Conservation (phyloP, 371 early-diverging fungal genomes). For the Syncephalastrum monosporum region DNA sequence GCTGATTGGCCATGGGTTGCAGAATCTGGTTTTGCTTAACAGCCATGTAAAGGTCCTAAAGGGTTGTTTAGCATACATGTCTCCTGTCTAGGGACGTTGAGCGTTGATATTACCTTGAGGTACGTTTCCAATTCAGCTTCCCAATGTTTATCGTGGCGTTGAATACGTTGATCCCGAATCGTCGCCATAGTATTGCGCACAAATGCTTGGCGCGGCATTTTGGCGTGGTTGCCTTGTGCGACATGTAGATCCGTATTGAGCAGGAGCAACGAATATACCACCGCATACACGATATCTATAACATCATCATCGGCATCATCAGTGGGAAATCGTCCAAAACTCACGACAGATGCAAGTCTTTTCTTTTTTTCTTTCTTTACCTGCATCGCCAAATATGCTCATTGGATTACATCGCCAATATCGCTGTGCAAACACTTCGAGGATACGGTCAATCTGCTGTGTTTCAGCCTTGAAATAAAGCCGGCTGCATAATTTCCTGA, state of each 20-base stretch:
- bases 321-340: too few relatives aligned
- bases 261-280: constrained; percentile 82
- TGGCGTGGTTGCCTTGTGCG: constrained; percentile 64
- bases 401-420: constrained; percentile 81
- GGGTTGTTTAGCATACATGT: not conserved
- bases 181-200: constrained; percentile 61
- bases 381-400: constrained; percentile 50
- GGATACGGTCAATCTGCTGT: constrained; percentile 85
- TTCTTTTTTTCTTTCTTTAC: constrained; percentile 16
- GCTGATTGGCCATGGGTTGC: constrained; percentile 47
- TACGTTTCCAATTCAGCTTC: constrained; percentile 42
- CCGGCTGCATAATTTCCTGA: constrained; percentile 63
- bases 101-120: constrained; percentile 26
- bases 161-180: constrained; percentile 43
- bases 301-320: not conserved
- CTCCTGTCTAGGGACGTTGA: not conserved
- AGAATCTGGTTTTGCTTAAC: constrained; percentile 77
- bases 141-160: constrained; percentile 34
- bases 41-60: constrained; percentile 70
- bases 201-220: constrained; percentile 63
- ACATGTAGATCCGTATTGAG: constrained; percentile 93
- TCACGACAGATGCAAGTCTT: too few relatives aligned
- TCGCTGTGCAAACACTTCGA: constrained; percentile 73
- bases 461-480: constrained; percentile 85
- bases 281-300: constrained; percentile 77